Evolutionary conservation across 805 yeast species (phyloP), one percentile per base, ranked within the genome.

Genomic region (Brettanomyces bruxellensis): DNA sequence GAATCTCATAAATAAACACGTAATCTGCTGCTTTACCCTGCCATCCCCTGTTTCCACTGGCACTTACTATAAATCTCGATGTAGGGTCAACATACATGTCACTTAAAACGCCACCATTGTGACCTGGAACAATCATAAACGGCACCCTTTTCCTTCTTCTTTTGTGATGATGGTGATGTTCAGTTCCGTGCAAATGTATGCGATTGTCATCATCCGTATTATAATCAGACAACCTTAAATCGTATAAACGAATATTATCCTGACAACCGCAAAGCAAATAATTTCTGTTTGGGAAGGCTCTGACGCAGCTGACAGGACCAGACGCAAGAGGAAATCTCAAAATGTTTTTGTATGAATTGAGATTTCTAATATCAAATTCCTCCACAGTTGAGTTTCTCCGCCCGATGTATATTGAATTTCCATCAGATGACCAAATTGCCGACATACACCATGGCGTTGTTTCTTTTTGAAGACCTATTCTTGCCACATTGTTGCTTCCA

Each of bases 31-130:
- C 75, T 35, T 71, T 68, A 3, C 95, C 89, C 54, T 83, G 89
- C 97, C 97, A 91, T 4, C 99, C 99, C 57, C 97, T 75, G 51
- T 86, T 87, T 8, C 99, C 99, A 60, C 95, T 84, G 1, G 97
- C 82, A 57, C 95, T 83, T 5, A 91, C 75, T 83, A 93, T 72
- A 61, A 86, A 93, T 50, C 93, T 68, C 37, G 95, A 87, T 2
- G 93, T 83, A 30, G 91, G 91, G 62, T 91, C 98, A 23, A 90
- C 82, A 46, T 78, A 71, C 51, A 93, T 67, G 45, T 80, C 79
- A 42, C 95, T 84, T 34, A 93, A 68, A 3, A 79, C 78, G 25
- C 97, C 96, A 43, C 99, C 98, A 58, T 87, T 96, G 62, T 93
- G 98, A 1, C 99, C 98, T 0, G 99, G 96, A 9, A 93, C 75